Evolutionary conservation across 2,329 filamentous ascomycete genomes (phyloP), one percentile per base, ranked within the genome.

Genomic region (Fusarium verrucosum): DNA sequence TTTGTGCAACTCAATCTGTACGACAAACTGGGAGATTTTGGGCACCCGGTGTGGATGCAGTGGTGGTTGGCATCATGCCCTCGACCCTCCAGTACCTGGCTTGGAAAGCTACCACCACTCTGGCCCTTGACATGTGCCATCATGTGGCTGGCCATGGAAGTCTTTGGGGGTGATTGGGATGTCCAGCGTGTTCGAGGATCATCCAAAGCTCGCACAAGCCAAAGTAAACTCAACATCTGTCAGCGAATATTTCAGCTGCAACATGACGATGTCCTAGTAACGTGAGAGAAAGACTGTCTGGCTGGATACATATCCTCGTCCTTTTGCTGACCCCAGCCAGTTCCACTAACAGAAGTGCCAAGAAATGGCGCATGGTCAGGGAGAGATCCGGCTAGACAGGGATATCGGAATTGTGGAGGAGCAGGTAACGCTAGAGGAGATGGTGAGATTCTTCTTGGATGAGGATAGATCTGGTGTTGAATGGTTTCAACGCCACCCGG

Each of bases 371-470:
- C 65, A 68, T 56, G 49, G 43, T 53, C 37, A 56, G 50, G 43
- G 43, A 59, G 59, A 67, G 64, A 67, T 67, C 64, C 37, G 64
- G 40, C 64, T 67, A 67, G 64, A 65, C 64, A 68, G 44, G 64
- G 64, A 54, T 68, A 22, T 50, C 50, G 23, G 49, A 65, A 65
- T 49, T 67, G 64, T 67, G 64, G 64, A 59, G 56, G 64, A 40
- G 41, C 41, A 38, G n/a, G 22, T 35, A 35, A 36, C 54, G 30
- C 25, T 43, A 19, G 33, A 30, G 13, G 13, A 16, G 53, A 25
- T 36, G 45, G 32, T 28, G 43, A 50, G 28, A 45, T 45, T 20
- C 28, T 43, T 43, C n/a, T 45, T 45, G n/a, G n/a, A n/a, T 28
- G 17, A 20, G 13, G 25, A 38, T 19, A 35, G 42, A 57, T 38